Evolutionary conservation across 2,329 filamentous ascomycete genomes (phyloP).

Genomic region (Calonectria pteridis): DNA sequence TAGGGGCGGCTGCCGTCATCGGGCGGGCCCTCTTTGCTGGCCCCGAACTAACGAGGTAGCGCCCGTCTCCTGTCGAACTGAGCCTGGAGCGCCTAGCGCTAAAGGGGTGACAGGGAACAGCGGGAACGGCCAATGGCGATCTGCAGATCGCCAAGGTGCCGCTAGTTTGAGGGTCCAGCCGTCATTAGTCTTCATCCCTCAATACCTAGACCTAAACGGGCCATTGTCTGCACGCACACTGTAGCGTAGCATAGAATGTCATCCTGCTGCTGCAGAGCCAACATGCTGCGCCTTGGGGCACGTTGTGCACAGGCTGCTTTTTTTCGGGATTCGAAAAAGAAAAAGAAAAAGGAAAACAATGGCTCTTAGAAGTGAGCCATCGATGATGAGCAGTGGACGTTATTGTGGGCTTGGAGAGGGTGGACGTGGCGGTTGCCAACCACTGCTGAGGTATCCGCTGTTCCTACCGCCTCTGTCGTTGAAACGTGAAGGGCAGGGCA

Average conservation of each 20-base stretch:
- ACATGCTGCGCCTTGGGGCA: neutral
- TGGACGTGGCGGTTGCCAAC: neutral
- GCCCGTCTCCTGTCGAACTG: conserved; percentile 1
- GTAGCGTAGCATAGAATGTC: neutral
- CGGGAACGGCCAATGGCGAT: neutral
- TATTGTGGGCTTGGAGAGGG: neutral
- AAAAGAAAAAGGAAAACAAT: neutral
- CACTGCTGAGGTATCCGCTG: neutral
- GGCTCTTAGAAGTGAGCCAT: neutral
- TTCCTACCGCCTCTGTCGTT: neutral
- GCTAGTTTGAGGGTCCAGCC: neutral
- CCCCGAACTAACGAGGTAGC: neutral
- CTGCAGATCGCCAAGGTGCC: neutral
- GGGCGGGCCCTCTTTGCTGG: neutral
- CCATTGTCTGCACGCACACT: neutral
- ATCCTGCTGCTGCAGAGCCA: neutral
- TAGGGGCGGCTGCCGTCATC: neutral
- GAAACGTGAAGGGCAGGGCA: neutral
- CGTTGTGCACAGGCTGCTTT: neutral
- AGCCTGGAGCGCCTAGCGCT: neutral
- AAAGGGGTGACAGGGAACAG: neutral
- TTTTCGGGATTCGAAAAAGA: neutral
- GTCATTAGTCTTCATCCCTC: neutral
- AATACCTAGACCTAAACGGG: neutral
- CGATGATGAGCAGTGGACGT: neutral